Percentiles rank a stretch among this genome's conserved stretches.
Conservation (phyloP, 2,329 filamentous ascomycete species). For the Trichoderma sp. region DNA sequence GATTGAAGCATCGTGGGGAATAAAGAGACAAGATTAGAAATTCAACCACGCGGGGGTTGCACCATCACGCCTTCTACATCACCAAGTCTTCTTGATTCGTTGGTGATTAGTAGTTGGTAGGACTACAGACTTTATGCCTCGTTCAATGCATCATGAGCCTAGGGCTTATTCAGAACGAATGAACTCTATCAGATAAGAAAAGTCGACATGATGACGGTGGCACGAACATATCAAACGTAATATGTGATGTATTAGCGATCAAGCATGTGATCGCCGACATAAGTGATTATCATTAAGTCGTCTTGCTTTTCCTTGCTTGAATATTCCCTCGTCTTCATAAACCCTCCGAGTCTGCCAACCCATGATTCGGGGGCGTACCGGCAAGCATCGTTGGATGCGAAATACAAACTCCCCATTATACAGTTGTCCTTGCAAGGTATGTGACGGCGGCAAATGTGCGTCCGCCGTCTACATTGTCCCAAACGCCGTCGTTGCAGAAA, state of each 20-base stretch:
- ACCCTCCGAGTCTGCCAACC: neutral
- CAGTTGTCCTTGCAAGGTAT: neutral
- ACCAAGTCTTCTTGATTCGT: neutral
- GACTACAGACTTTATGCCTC: neutral
- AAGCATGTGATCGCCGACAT: neutral
- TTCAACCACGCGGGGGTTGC: neutral
- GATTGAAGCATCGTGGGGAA: neutral
- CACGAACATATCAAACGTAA: neutral
- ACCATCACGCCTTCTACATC: neutral
- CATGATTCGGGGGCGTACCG: neutral
- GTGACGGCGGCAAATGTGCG: neutral
- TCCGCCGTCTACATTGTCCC: constrained; percentile 1
- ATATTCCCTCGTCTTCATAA: neutral
- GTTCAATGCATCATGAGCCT: neutral
- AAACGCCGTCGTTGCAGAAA: constrained; percentile 14
- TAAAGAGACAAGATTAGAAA: neutral
- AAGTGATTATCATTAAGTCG: constrained; percentile 20
- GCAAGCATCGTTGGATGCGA: neutral
- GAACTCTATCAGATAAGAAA: neutral
- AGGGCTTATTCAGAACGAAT: neutral
- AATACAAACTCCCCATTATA: neutral
- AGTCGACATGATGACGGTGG: neutral
- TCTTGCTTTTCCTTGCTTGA: neutral
- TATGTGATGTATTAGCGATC: constrained; percentile 8
- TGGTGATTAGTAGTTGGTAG: neutral